Evolutionary conservation across 2,329 filamentous ascomycete genomes (phyloP), one percentile per base, ranked within the genome.

Genomic region (Mycosphaerelloides madeirae): DNA sequence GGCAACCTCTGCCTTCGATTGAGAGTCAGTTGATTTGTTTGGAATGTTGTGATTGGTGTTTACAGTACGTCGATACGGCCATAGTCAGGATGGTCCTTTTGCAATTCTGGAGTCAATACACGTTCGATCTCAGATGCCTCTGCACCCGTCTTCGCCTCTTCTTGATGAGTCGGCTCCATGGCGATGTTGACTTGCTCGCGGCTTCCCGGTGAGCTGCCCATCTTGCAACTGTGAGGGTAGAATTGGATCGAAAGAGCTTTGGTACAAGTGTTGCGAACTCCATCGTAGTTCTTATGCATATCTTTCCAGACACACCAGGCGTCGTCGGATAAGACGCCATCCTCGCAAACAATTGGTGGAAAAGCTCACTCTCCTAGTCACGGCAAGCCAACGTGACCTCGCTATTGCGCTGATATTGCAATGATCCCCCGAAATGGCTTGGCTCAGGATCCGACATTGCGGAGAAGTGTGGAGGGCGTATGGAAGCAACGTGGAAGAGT

Each of bases 1-100:
- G 38, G 83, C 81, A 29, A 89, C 70, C 66, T 89, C 85, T 43
- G 76, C 73, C 52, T 52, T 29, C 14, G 22, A 22, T 33, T 11
- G 19, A 31, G 14, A 15, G 31, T 43, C 22, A 40, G 43, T 34
- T 13, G 12, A 11, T 18, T 18, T n/a, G 8, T 12, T 6, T 11
- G 9, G 11, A 14, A 19, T 25, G 28, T 12, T 16, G 5, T 9
- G 29, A 29, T 6, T 18, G 9, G 35, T 20, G 13, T 9, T 14
- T 19, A 6, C 13, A 46, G 38, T 22, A 54, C 52, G 65, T 89
- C 85, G 43, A 87, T 74, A 56, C 76, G 75, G 18, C 72, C 65
- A 51, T 77, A 74, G 73, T 84, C 71, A 48, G 76, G 71, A 41
- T 75, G 69, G 42, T 77, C 76, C 42, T 73, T 74, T 43, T 74